Conservation (phyloP, 768 basidiomycete species). For the Leccinum incarnatum region DNA sequence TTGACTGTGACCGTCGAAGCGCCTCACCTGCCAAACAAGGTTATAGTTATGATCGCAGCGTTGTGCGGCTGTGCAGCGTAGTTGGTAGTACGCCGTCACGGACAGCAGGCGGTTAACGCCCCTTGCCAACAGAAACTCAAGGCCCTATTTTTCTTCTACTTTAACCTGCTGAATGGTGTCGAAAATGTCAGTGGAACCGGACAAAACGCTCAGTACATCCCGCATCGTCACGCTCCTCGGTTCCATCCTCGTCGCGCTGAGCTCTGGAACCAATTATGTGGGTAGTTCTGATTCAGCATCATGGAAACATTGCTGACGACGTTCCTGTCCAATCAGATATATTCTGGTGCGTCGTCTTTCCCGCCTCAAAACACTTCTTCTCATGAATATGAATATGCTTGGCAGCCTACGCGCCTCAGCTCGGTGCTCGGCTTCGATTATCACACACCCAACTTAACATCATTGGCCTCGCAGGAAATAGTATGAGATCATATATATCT, state of each 20-base stretch:
- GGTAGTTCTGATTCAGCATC: constrained; percentile 22
- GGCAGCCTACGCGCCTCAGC: constrained; percentile 82
- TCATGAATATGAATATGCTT: background rate
- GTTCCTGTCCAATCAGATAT: constrained; percentile 19
- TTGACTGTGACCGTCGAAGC: too few relatives aligned
- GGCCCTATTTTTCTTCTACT: background rate
- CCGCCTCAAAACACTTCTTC: too few relatives aligned
- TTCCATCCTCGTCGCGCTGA: constrained; percentile 57
- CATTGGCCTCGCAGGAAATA: constrained; percentile 75
- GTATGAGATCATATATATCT: constrained; percentile 37
- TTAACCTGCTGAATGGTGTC: constrained; percentile 6
- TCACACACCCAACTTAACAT: constrained; percentile 81
- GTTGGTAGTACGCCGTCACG: too few relatives aligned
- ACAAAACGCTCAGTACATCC: constrained; percentile 34
- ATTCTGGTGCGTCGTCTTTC: constrained; percentile 25
- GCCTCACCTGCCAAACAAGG: too few relatives aligned
- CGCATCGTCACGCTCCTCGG: constrained; percentile 50
- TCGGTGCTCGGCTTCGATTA: constrained; percentile 71
- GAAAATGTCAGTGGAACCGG: constrained; percentile 21
- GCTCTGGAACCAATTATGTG: constrained; percentile 77
- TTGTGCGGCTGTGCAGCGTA: too few relatives aligned
- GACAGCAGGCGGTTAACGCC: too few relatives aligned
- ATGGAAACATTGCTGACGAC: background rate
- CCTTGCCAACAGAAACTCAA: too few relatives aligned
- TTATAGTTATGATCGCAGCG: too few relatives aligned